Base-by-base conservation (phyloP, 2,329 filamentous ascomycete genomes). In the Dactylonectria estremocensis region DNA sequence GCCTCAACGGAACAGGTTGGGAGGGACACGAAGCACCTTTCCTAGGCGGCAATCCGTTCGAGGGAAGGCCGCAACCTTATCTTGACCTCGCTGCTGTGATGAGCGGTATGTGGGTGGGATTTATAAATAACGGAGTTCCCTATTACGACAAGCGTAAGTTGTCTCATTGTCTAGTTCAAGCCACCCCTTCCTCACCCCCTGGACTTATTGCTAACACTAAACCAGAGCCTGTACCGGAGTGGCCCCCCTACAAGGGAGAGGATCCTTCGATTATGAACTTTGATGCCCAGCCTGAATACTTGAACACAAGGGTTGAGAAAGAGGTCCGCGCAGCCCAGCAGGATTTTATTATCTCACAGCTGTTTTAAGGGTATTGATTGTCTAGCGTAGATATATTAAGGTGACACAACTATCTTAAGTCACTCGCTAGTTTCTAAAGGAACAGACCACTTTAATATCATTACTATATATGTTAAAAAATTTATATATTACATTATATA, bases 191-290 rank as follows among this genome's bases (percentile, higher is more conserved):
- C 40, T 5, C 14, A 43, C 40, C n/a, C 10, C 40, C 40, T 43
- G 40, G 40, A 43, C 40, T 43, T 43, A 43, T 43, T 43, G 40
- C 40, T 43, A 43, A 43, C 40, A 43, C 40, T 43, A 43, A 43
- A 16, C 2, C 40, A 43, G 40, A 43, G 14, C 40, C 40, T 43
- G 40, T 43, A 16, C 40, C 40, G 40, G 40, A 43, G 40, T 43
- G 40, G 40, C 40, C 40, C 40, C 40, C 40, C 2, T 43, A 43
- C 40, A 43, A 43, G 40, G 40, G 40, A 43, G 40, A 43, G 40
- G 10, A 43, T 43, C 40, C 40, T 43, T 14, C n/a, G 40, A 43
- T 43, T 43, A 43, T 43, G 40, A 43, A 43, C 40, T 43, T 43
- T 43, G 40, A 43, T 43, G 40, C 40, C 40, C 40, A 43, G 40